Base-by-base conservation (phyloP, 1,284 basidiomycete species). In the Mycena sp. region DNA sequence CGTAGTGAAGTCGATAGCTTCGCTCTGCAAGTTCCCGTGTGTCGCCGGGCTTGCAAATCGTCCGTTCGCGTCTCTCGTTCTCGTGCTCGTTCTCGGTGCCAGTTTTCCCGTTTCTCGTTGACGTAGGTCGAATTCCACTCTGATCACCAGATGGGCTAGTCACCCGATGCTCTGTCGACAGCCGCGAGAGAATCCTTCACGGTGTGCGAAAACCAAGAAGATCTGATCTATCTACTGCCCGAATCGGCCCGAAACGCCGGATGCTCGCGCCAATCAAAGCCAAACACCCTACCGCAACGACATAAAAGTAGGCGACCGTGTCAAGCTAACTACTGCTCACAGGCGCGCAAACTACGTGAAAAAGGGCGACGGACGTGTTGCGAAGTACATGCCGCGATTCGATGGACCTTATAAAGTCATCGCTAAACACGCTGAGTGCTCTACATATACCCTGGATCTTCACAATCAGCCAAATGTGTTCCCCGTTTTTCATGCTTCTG, bases 371-470 rank as follows among this genome's bases (percentile, higher is more conserved):
- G 59, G 64, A 6, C 58, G 67, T 14, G 60, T 72, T 4, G 70
- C 68, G 7, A 76, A 76, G 32, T 72, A 74, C 40, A 67, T 76
- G 63, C 71, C 73, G 0, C 40, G 67, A 1, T 72, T 43, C 17
- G 71, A 75, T 40, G 67, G 74, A 0, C 4, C n/a, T n/a, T n/a
- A n/a, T n/a, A n/a, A n/a, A n/a, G n/a, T n/a, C n/a, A n/a, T n/a
- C n/a, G n/a, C n/a, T n/a, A n/a, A n/a, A n/a, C n/a, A n/a, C n/a
- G n/a, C n/a, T n/a, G n/a, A n/a, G n/a, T n/a, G n/a, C n/a, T 76
- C 73, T 0, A 67, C 62, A 2, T 69, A 72, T 23, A 71, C 65
- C 0, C 60, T 76, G 0, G 63, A 68, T 19, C 4, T 48, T 6
- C 4, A 16, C 7, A 4, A 3, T n/a, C 45, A 48, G 16, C 45